phyloP scores from a whole-genome alignment of 2,329 filamentous ascomycete genomes.

The Colletotrichum sp. region DNA sequence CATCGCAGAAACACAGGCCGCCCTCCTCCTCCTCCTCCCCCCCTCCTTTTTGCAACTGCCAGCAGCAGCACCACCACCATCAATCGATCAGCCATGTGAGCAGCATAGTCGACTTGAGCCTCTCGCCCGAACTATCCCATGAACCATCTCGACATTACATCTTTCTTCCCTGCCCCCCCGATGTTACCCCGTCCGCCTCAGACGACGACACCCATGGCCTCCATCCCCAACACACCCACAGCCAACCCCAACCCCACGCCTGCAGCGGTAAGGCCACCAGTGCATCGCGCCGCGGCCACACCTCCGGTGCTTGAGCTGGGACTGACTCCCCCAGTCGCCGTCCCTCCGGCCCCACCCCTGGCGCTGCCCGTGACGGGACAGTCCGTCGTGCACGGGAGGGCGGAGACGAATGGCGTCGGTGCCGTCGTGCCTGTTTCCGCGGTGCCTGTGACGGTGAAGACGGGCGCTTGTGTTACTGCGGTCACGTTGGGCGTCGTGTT shows the following conservation, averaged over 20 bases:
- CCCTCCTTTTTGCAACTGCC: not conserved
- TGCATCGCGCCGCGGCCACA: conserved; percentile 9
- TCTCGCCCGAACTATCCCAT: not conserved
- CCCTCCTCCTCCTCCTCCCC: not conserved
- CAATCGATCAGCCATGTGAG: not conserved
- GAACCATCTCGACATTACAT: not conserved
- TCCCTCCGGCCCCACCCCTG: not conserved
- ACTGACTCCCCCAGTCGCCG: conserved; percentile 2
- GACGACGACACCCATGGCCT: conserved; percentile 1
- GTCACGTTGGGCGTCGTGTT: conserved; percentile 34
- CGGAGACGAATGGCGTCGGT: conserved; percentile 43
- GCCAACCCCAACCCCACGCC: conserved; percentile 13
- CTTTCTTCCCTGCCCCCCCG: not conserved
- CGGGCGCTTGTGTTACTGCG: conserved; percentile 37
- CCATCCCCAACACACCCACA: conserved; percentile 1
- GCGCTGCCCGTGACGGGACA: conserved; percentile 35
- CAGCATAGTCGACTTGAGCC: not conserved
- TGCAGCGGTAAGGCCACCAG: not conserved
- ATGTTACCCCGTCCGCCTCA: not conserved
- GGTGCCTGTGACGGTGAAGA: conserved; percentile 10
- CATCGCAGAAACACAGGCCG: not conserved
- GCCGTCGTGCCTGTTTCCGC: conserved; percentile 27
- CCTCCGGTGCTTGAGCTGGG: conserved; percentile 10
- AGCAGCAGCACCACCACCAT: not conserved
- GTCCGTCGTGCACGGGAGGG: conserved; percentile 43